Base-by-base conservation (phyloP, 108 stramenopile species). In the Nannochloropsis oceanica region DNA sequence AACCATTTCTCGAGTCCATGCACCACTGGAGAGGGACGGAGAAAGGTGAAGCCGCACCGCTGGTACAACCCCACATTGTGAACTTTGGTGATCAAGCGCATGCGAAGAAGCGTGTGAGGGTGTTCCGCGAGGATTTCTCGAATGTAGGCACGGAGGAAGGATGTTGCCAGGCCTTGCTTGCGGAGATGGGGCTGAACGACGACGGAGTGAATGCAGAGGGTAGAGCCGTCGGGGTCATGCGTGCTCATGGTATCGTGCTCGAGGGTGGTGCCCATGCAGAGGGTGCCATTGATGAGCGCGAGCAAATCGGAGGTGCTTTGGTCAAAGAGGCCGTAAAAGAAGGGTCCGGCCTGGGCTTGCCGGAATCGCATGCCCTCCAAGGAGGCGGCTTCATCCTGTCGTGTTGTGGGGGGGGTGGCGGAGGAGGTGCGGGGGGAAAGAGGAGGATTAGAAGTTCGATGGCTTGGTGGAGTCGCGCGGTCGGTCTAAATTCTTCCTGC, bases 181-280 rank as follows among this genome's bases (percentile, higher is more conserved):
- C 93, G 92, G 83, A 18, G 42, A 42, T 26, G 3, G 12, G 34
- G 11, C 25, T 25, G 11, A 12, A 43, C 26, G 24, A 94, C 94
- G 43, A 96, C 92, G 1, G 93, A 94, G 85, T 96, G 97, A 81
- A 98, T 94, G 85, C 94, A 94, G 24, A 98, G 86, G 1, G 93
- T 90, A 12, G 87, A 80, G 12, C 96, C 96, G 13, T 44, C 80
- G 20, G 96, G 91, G 83, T 93, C 93, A 83, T 97, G 96, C 26
- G 85, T 89, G 79, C 90, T 83, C 90, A 94, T 94, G 20, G 91
- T 86, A n/a, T 93, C 93, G 42, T 92, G 89, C 11, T 84, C 79
- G 81, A 95, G 93, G 10, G 82, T 91, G 14, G 25, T 13, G 13
- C 89, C 88, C 10, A 42, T 59, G 88, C 93, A 93, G 44, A 94